Conservation (phyloP, 345 rosid genomes). For the Rhodomyrtus tomentosa region DNA sequence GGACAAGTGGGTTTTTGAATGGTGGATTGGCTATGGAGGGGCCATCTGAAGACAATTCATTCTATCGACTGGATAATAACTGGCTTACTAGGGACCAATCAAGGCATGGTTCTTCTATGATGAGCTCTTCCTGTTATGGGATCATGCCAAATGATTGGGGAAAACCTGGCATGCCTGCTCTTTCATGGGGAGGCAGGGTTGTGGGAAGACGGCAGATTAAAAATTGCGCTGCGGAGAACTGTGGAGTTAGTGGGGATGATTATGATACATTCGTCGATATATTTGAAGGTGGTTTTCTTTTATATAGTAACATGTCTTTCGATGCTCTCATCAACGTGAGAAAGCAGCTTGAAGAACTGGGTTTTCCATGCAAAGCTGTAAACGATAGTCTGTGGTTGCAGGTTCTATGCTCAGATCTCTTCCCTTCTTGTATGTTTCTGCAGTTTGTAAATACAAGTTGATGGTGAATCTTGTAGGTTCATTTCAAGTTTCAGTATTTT, state of each 20-base stretch:
- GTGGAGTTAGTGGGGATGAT: slow-evolving; percentile 61
- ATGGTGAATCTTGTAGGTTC: not conserved
- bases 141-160: slow-evolving; percentile 72
- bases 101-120: slow-evolving; percentile 42
- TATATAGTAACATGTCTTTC: slow-evolving; percentile 93
- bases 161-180: slow-evolving; percentile 55
- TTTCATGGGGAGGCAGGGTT: slow-evolving; percentile 97
- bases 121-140: slow-evolving; percentile 46
- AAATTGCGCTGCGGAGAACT: slow-evolving; percentile 41
- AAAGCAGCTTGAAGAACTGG: slow-evolving; percentile 91
- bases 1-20: slow-evolving; percentile 25
- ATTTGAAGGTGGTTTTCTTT: slow-evolving; percentile 91
- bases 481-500: not conserved
- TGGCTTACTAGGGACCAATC: slow-evolving; percentile 65
- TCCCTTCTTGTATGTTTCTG: slow-evolving; percentile 6
- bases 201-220: slow-evolving; percentile 68
- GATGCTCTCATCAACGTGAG: slow-evolving; percentile 83
- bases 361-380: slow-evolving; percentile 92
- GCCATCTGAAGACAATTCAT: slow-evolving; percentile 66
- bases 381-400: slow-evolving; percentile 98
- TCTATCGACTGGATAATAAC: slow-evolving; percentile 41
- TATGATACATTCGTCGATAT: slow-evolving; percentile 70
- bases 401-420: slow-evolving; percentile 30
- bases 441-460: not conserved
- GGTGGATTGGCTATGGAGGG: slow-evolving; percentile 66